Conservation (phyloP, 139 green algal genomes). For the Diplosphaera chodatii region DNA sequence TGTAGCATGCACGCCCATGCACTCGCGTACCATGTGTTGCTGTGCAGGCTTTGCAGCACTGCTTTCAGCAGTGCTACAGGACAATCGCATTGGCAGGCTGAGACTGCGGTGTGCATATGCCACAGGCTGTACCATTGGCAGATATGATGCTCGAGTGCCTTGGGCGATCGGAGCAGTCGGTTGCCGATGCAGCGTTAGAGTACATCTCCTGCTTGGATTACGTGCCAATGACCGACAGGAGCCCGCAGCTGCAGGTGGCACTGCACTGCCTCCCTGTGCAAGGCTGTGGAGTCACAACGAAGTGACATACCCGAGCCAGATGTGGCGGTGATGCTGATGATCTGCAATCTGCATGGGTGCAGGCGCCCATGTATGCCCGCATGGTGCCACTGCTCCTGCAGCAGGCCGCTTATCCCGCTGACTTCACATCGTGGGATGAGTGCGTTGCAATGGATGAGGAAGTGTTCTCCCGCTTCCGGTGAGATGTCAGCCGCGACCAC, state of each 20-base stretch:
- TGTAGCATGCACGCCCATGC: too few species aligned
- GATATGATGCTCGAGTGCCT: not conserved
- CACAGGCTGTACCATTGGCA: not conserved
- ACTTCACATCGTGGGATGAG: slow-evolving; percentile 11
- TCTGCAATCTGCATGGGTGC: too few species aligned
- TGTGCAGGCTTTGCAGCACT: too few species aligned
- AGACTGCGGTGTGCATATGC: too few species aligned
- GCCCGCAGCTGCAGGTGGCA: not conserved
- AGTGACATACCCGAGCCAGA: too few species aligned
- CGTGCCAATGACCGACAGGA: not conserved
- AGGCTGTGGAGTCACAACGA: too few species aligned
- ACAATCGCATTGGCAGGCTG: too few species aligned
- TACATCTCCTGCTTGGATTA: not conserved
- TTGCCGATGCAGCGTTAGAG: not conserved
- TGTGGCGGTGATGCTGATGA: too few species aligned
- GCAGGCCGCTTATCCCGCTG: slow-evolving; percentile 6
- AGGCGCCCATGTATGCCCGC: slow-evolving; percentile 1
- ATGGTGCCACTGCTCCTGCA: slow-evolving; percentile 7
- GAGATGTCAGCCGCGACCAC: not conserved
- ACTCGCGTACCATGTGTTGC: too few species aligned
- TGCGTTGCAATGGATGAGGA: slow-evolving; percentile 15
- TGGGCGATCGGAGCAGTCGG: not conserved
- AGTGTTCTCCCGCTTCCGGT: slow-evolving; percentile 14
- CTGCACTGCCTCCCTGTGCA: too few species aligned
- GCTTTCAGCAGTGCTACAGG: too few species aligned